phyloP scores from a whole-genome alignment of 192 early-diverging fungal genomes.

The Gryganskiella cystojenkinii region DNA sequence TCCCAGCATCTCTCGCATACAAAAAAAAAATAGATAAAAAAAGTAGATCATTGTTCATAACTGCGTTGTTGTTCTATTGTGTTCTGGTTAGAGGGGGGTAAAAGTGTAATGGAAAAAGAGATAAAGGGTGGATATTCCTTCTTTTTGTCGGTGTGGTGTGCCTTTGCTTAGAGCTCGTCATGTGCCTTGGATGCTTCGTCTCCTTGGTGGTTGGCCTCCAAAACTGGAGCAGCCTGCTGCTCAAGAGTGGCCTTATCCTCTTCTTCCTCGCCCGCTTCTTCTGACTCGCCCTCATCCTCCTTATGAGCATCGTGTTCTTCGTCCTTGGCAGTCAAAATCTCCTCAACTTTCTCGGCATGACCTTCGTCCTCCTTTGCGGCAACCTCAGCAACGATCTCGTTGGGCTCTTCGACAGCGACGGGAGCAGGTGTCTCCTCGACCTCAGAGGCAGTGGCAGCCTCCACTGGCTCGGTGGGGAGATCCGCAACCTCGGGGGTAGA shows the following conservation, averaged over 20 bases:
- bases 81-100: too few relatives aligned
- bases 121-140: too few relatives aligned
- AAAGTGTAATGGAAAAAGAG: too few relatives aligned
- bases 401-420: too few relatives aligned
- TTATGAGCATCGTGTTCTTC: neutral
- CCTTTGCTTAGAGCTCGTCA: constrained; percentile 8
- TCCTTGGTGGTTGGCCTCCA: neutral
- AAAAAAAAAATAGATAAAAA: too few relatives aligned
- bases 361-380: neutral
- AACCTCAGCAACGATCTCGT: too few relatives aligned
- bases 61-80: too few relatives aligned
- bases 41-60: too few relatives aligned
- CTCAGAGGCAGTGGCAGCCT: neutral
- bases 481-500: constrained; percentile 22
- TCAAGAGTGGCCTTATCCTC: neutral
- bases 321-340: neutral
- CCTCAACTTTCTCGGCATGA: neutral
- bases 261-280: neutral
- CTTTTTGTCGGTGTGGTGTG: neutral
- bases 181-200: neutral
- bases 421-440: too few relatives aligned
- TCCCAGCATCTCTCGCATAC: too few relatives aligned
- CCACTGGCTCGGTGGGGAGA: neutral
- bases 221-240: constrained; percentile 20
- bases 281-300: neutral